These are phyloP conservation scores for Chiua virens DNA, from an alignment of 768 basidiomycete genomes.

Conservation along the genomic window DNA sequence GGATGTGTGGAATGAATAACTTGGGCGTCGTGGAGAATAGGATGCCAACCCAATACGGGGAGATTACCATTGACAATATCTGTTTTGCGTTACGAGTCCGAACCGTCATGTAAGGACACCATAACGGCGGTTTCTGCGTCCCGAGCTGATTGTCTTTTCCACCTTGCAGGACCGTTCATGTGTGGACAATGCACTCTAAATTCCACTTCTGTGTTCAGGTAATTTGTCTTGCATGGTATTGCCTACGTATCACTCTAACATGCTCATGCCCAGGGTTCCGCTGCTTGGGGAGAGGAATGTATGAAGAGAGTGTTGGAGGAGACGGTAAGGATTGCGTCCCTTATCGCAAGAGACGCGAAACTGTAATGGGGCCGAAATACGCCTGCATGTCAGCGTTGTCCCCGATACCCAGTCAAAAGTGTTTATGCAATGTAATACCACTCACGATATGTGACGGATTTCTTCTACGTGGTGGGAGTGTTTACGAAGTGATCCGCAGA, in stretches of 20 bases:
- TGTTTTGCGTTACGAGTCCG: constrained; percentile 11
- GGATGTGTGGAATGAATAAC: constrained; percentile 15
- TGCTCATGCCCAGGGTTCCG: constrained; percentile 8
- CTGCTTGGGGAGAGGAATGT: constrained; percentile 22
- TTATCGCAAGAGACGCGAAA: constrained; percentile 4
- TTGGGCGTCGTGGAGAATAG: constrained; percentile 13
- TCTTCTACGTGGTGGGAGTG: no score
- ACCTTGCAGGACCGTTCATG: constrained; percentile 7
- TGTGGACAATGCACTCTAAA: constrained; percentile 20
- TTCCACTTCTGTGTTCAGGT: constrained; percentile 16
- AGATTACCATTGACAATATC: constrained; percentile 1
- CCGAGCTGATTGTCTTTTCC: no score
- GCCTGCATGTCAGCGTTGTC: no score
- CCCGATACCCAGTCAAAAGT: no score
- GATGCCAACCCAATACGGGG: constrained; percentile 4
- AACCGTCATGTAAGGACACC: constrained; percentile 10
- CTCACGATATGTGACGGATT: no score
- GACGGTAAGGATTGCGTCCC: constrained; percentile 14
- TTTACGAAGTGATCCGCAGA: no score
- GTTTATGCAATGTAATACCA: no score
- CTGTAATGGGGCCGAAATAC: no score
- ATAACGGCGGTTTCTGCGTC: not conserved
- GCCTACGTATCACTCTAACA: not conserved
- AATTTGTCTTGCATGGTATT: not conserved
- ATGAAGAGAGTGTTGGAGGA: constrained; percentile 17